phyloP scores from a whole-genome alignment of 2,329 filamentous ascomycete genomes.

The Cladosporium sp. region DNA sequence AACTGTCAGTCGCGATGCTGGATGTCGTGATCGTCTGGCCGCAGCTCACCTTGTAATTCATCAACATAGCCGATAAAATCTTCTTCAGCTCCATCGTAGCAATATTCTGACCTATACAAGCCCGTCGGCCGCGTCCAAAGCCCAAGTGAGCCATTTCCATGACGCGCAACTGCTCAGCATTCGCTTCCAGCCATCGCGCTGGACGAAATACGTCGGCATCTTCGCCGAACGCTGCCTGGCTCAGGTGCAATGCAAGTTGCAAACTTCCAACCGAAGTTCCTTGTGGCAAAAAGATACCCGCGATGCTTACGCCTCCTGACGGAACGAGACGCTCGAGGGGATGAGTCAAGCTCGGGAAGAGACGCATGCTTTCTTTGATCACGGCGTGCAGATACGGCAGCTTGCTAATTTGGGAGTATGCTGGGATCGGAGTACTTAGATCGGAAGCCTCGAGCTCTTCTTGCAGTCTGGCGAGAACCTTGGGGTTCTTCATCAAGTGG shows the following conservation, averaged over 20 bases:
- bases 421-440: neutral
- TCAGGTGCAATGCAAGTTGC: constrained; percentile 11
- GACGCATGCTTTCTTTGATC: constrained; percentile 41
- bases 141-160: constrained; percentile 44
- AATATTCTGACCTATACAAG: constrained; percentile 43
- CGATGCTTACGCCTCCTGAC: constrained; percentile 34
- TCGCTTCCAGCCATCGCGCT: constrained; percentile 26
- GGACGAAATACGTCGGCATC: constrained; percentile 16
- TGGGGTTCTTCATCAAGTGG: constrained; percentile 14
- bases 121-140: constrained; percentile 42
- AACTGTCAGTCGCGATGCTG: neutral
- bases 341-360: constrained; percentile 40
- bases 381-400: constrained; percentile 40
- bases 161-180: constrained; percentile 23
- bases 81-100: constrained; percentile 35
- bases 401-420: neutral
- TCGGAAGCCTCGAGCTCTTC: constrained; percentile 11
- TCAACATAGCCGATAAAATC: constrained; percentile 15
- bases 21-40: neutral
- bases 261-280: constrained; percentile 12
- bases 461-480: neutral
- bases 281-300: constrained; percentile 34
- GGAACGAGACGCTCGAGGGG: constrained; percentile 33
- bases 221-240: constrained; percentile 11
- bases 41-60: constrained; percentile 14